Evolutionary conservation across 2,329 filamentous ascomycete species (phyloP), one percentile per base, ranked within the genome.

Genomic region (Aspergillus hiratsukae): DNA sequence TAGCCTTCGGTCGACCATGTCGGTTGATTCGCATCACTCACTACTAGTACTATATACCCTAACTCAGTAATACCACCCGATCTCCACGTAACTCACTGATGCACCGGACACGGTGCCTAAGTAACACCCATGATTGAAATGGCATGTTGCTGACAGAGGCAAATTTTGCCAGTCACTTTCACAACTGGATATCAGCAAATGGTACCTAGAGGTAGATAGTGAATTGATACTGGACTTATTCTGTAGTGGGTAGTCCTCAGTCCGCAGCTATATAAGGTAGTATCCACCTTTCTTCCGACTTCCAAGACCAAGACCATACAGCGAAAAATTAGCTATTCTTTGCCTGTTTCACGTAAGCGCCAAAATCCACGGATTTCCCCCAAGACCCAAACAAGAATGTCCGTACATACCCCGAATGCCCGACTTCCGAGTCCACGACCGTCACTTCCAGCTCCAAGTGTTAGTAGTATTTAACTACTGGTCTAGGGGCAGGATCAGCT

Each of bases 81-180:
- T 52, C 62, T 57, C 66, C 67, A 69, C 67, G 63, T 52, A 57
- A 58, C 61, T 68, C 61, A 68, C n/a, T n/a, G n/a, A n/a, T 62
- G 61, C 65, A 66, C 65, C 62, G 64, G 62, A 63, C 61, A 54
- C 53, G 50, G 51, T 52, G 52, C 51, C 53, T 40, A 48, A 51
- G 27, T 53, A 51, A 35, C 4, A 35, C 17, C 31, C 31, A 35
- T 17, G 14, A 11, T 17, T 35, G 31, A 14, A 17, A 14, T 17
- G 31, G 31, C 31, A 35, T 35, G 31, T 14, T 4, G 14, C 6
- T 4, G 31, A 35, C n/a, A 35, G 31, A 35, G 31, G 5, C 29
- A 5, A 11, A 14, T 11, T 31, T 31, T 31, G 9, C 29, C 29
- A 31, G 29, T 31, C 29, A 31, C 14, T 10, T n/a, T n/a, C n/a